A percentile compares a stretch with the other conserved stretches of the same genome.
These are phyloP conservation scores for Paracamarosporium sp. DNA, from an alignment of 2,329 filamentous ascomycete species.

Conservation along the genomic window DNA sequence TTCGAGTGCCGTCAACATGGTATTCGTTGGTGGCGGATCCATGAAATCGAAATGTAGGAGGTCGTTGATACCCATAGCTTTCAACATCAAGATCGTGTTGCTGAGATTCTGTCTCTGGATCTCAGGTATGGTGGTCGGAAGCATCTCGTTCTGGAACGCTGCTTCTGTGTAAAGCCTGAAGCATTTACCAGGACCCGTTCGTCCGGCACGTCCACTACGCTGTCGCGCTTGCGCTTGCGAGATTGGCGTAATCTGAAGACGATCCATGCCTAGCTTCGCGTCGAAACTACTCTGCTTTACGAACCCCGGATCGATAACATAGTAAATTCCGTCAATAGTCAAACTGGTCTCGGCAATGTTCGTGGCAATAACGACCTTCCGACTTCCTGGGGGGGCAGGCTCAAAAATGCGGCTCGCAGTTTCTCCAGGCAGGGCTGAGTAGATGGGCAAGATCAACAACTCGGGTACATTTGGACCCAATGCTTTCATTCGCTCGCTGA, in stretches of 20 bases:
- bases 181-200: conserved; percentile 88
- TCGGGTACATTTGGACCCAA: conserved; percentile 90
- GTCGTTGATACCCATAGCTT: conserved; percentile 99
- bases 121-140: conserved; percentile 93
- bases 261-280: conserved; percentile 97
- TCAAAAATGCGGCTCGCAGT: conserved; percentile 96
- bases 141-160: conserved; percentile 95
- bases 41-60: conserved; percentile 98
- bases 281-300: conserved; percentile 98
- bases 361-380: conserved; percentile 96
- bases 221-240: conserved; percentile 97
- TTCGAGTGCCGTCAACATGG: conserved; percentile 94
- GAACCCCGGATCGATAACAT: conserved; percentile 95
- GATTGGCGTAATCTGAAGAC: conserved; percentile 92
- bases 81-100: conserved; percentile 94
- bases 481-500: conserved; percentile 96
- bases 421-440: conserved; percentile 89
- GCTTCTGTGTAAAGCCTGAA: conserved; percentile 95
- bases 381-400: conserved; percentile 80
- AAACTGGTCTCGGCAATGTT: conserved; percentile 99
- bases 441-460: conserved; percentile 92
- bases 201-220: conserved; percentile 86
- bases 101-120: conserved; percentile 95
- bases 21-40: conserved; percentile 97
- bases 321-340: conserved; percentile 97